Percentiles rank a stretch among this genome's conserved stretches.
phyloP scores from a whole-genome alignment of 768 basidiomycete genomes.

The Dioszegia hungarica region DNA sequence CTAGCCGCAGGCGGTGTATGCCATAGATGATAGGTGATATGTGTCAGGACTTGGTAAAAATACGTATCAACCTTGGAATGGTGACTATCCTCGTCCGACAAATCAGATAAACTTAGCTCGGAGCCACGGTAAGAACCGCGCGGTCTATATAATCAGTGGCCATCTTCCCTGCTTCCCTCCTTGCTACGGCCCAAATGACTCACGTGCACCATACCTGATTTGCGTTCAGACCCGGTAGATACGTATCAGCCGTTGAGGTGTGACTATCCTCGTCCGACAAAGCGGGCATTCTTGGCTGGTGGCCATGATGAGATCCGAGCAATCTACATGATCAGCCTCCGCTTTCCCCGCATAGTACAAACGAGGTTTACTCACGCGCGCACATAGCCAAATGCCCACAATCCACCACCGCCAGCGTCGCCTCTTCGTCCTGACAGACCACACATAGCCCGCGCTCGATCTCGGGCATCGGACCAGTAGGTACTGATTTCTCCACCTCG shows the following conservation, averaged over 20 bases:
- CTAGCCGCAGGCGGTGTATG: too few species aligned
- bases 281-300: slow-evolving; percentile 83
- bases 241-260: slow-evolving; percentile 2
- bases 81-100: too few species aligned
- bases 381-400: slow-evolving; percentile 62
- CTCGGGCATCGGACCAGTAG: slow-evolving; percentile 44
- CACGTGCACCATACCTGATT: too few species aligned
- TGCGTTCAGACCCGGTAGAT: neutral
- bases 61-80: too few species aligned
- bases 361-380: slow-evolving; percentile 34
- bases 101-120: too few species aligned
- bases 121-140: too few species aligned
- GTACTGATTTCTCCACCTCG: slow-evolving; percentile 17
- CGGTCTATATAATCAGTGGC: too few species aligned
- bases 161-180: too few species aligned
- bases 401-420: slow-evolving; percentile 87
- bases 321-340: slow-evolving; percentile 20
- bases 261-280: slow-evolving; percentile 61
- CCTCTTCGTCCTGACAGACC: slow-evolving; percentile 89
- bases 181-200: too few species aligned
- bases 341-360: neutral
- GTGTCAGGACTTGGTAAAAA: too few species aligned
- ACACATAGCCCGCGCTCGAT: slow-evolving; percentile 69
- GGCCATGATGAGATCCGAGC: slow-evolving; percentile 48
- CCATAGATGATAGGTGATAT: too few species aligned